Evolutionary conservation across 1,284 basidiomycete species (phyloP).

Genomic region (Mycena citricolor): DNA sequence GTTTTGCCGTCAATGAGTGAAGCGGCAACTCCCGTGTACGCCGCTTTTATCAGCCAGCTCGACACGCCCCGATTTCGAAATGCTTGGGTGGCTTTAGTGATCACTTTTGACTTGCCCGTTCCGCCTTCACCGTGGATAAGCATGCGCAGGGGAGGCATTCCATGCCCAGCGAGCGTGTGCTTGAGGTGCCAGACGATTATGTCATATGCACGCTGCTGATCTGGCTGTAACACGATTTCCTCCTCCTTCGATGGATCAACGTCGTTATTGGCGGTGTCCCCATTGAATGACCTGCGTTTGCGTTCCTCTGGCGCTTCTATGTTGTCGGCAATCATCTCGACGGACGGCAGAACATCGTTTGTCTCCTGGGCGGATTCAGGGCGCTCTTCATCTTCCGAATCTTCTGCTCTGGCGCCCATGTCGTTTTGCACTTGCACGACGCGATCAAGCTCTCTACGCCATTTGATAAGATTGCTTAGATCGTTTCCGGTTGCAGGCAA

Average conservation of each 20-base stretch:
- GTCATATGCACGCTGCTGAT: slow-evolving; percentile 25
- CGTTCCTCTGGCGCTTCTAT: neutral
- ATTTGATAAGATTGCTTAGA: neutral
- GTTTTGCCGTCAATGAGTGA: slow-evolving; percentile 33
- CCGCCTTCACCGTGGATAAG: slow-evolving; percentile 34
- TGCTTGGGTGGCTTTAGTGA: slow-evolving; percentile 30
- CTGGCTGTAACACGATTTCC: too few species aligned
- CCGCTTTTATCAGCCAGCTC: slow-evolving; percentile 27
- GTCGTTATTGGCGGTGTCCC: slow-evolving; percentile 22
- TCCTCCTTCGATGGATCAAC: too few species aligned
- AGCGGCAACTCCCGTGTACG: slow-evolving; percentile 36
- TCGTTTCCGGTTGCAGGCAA: too few species aligned
- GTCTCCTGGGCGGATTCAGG: too few species aligned
- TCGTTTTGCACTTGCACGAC: neutral
- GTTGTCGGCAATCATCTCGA: too few species aligned
- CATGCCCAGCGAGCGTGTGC: slow-evolving; percentile 1
- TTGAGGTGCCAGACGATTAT: slow-evolving; percentile 24
- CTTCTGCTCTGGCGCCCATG: neutral
- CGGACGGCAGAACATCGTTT: too few species aligned
- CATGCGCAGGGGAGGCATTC: slow-evolving; percentile 28
- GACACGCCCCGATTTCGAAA: slow-evolving; percentile 20
- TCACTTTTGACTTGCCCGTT: slow-evolving; percentile 35
- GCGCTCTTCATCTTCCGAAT: too few species aligned
- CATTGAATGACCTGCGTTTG: neutral
- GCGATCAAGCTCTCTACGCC: neutral